Conservation (phyloP, 2,329 filamentous ascomycete species). For the Verticillium alfalfae region DNA sequence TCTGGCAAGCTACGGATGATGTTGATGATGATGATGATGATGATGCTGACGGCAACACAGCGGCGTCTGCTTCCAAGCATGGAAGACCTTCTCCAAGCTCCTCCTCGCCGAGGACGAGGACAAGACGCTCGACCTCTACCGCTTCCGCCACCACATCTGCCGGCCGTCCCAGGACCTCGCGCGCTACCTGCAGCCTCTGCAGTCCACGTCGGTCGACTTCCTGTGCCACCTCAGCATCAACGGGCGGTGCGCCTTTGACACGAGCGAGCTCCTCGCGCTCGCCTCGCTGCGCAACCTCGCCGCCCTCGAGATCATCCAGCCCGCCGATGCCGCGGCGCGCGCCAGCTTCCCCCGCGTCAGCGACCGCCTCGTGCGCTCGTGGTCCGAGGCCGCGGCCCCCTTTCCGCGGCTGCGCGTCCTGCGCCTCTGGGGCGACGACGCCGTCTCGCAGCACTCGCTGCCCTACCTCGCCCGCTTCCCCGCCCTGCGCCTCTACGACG, state of each 20-base stretch:
- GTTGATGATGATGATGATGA: too few species aligned
- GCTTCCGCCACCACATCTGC: constrained; percentile 32
- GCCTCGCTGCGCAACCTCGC: constrained; percentile 39
- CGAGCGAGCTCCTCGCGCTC: constrained; percentile 33
- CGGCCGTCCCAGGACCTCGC: constrained; percentile 24
- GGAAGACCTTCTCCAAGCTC: constrained; percentile 30
- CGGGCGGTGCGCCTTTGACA: constrained; percentile 25
- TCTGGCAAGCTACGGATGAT: too few species aligned
- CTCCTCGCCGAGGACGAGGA: constrained; percentile 22
- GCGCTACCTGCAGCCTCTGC: constrained; percentile 30
- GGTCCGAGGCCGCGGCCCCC: constrained; percentile 31
- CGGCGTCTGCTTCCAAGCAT: constrained; percentile 31
- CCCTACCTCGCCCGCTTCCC: constrained; percentile 35
- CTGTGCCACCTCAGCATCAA: constrained; percentile 35
- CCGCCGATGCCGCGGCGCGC: constrained; percentile 19
- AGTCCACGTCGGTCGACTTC: constrained; percentile 28
- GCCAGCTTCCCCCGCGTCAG: constrained; percentile 29
- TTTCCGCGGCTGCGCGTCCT: constrained; percentile 43
- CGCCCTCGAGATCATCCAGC: constrained; percentile 40
- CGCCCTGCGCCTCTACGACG: constrained; percentile 37
- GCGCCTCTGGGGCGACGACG: constrained; percentile 35
- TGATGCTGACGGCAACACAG: constrained; percentile 8
- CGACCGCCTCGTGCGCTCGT: constrained; percentile 40
- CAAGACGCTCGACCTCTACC: constrained; percentile 28
- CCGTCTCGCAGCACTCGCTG: constrained; percentile 32